Evolutionary conservation across 2,329 filamentous ascomycete genomes (phyloP), one percentile per base, ranked within the genome.

Genomic region (Endoconidiophora laricicola): DNA sequence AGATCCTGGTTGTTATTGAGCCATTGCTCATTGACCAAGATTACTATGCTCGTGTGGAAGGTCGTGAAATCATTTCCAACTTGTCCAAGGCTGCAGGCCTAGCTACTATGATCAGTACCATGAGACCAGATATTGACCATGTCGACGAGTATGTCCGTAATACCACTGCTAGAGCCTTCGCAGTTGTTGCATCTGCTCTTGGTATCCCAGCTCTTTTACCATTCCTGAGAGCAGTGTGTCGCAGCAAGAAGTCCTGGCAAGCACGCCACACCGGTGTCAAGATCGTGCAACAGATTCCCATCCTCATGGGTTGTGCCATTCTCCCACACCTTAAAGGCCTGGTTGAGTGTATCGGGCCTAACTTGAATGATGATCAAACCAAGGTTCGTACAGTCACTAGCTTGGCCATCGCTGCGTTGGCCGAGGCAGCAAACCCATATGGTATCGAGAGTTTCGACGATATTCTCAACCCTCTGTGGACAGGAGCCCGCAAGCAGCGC

Each of bases 381-480:
- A 98, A 98, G 68, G 91, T 98, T 44, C 78, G 91, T 57, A 98
- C 93, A 3, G 91, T 96, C 44, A 96, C 91, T 44, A 88, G 85
- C 65, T 73, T 98, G 61, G 88, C 91, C 23, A 91, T 98, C 61
- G 91, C 90, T 46, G 91, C 91, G 36, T 69, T 98, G 52, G 91
- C 91, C 24, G 91, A 98, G 66, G 91, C 91, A 20, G 90, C 91
- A 33, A 94, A 94, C 65, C 91, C 91, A 0, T 98, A 96, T 59
- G 91, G 91, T 79, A 98, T 98, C 56, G 91, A 98, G 67, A 94
- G 87, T 59, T 98, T 98, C 58, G 91, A 98, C 59, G 87, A 94
- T 53, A 96, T 98, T 54, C 73, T 98, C 46, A 95, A 96, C 61
- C 91, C 91, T 3, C 73, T 98, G 0, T 98, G 91, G 91, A 95